A percentile compares a stretch with the other conserved stretches of the same genome.
Evolutionary conservation across 495 filamentous ascomycete species (phyloP).

Genomic region (Podospora appendiculata): DNA sequence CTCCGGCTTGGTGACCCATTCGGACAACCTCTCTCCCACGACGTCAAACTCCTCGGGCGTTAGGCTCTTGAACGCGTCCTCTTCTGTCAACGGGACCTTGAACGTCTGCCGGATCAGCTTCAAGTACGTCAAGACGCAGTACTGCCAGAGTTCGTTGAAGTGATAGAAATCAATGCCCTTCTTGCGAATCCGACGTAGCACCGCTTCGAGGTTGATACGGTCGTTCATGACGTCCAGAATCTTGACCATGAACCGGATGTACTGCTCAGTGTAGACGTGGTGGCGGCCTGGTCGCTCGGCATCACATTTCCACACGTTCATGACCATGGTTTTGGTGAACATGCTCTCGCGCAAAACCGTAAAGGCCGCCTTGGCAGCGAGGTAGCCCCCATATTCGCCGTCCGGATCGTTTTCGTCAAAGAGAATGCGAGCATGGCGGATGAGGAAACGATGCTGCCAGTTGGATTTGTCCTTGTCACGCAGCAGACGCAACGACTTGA

Average conservation of each 20-base stretch:
- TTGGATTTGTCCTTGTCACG: slow-evolving; percentile 85
- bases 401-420: slow-evolving; percentile 41
- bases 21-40: slow-evolving; percentile 40
- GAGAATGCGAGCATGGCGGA: slow-evolving; percentile 67
- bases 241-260: slow-evolving; percentile 70
- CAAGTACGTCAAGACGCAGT: slow-evolving; percentile 66
- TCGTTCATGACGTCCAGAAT: slow-evolving; percentile 74
- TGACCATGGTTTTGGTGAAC: slow-evolving; percentile 88
- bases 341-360: slow-evolving; percentile 75
- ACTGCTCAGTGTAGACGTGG: slow-evolving; percentile 87
- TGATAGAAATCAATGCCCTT: slow-evolving; percentile 77
- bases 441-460: slow-evolving; percentile 94
- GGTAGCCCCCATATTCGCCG: slow-evolving; percentile 8
- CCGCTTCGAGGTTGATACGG: slow-evolving; percentile 65
- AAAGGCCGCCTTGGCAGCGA: slow-evolving; percentile 58
- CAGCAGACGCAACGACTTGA: slow-evolving; percentile 64
- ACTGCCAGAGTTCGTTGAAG: slow-evolving; percentile 79
- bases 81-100: slow-evolving; percentile 57
- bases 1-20: slow-evolving; percentile 36
- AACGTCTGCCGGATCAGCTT: slow-evolving; percentile 65
- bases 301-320: slow-evolving; percentile 95
- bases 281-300: slow-evolving; percentile 85
- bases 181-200: slow-evolving; percentile 76
- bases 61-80: slow-evolving; percentile 73
- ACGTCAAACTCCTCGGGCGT: slow-evolving; percentile 71